Evolutionary conservation across 176 grass and related monocot genomes (phyloP), one percentile per base, ranked within the genome.

Genomic region (Ampelocalamus luodianensis): DNA sequence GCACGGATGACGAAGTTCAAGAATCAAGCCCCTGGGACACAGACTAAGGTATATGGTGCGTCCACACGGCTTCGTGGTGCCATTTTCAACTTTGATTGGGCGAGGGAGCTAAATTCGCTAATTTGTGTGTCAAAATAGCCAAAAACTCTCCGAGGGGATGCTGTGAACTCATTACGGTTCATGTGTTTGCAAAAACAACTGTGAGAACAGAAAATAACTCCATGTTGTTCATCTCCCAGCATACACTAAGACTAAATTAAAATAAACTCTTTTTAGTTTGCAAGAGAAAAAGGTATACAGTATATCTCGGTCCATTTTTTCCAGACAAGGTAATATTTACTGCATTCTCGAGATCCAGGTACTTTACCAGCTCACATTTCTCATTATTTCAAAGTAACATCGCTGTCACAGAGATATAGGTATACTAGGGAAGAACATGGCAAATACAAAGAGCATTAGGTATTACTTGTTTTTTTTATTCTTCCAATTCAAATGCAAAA

Each of bases 171-270:
- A 42, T 37, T 11, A 32, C 49, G 20, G 46, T 17, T 79, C 0
- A 0, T 20, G 67, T 42, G 39, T 64, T 58, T 46, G 66, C 58
- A 78, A 73, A 68, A 90, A 39, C 45, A 78, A 76, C 16, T 37
- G 43, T 77, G 77, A 89, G 62, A 76, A 26, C 43, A 80, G 32
- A 71, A 55, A 90, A 86, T 27, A 43, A 48, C 36, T 32, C 76
- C 14, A 85, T 50, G 29, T 5, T 26, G 6, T 58, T 49, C 15
- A 27, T 20, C 54, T 15, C 55, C 24, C 55, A 88, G 38, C 6
- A 5, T 3, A 49, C 6, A 7, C 37, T 64, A 48, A 55, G 6
- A 45, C 6, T 12, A 44, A 44, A 34, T 67, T 39, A 72, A 53
- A 46, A 83, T 53, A 17, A n/a, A 32, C 4, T 72, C n/a, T 22